Percentiles rank a stretch among this genome's conserved stretches.
Evolutionary conservation across 768 basidiomycete species (phyloP).

Genomic region (Arthromyces matolae): DNA sequence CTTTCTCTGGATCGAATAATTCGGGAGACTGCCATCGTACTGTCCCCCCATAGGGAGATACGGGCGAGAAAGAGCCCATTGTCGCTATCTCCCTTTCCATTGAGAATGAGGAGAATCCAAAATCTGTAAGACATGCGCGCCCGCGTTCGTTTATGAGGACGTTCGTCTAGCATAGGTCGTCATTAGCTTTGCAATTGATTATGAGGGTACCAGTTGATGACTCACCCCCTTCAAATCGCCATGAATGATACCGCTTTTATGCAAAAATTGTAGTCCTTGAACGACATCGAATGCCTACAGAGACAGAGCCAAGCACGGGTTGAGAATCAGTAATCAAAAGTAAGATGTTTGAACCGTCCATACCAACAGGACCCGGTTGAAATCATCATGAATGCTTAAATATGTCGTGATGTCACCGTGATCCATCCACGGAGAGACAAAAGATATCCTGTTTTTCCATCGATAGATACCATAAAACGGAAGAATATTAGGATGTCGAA

Average conservation of each 20-base stretch:
- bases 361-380: conserved; percentile 3
- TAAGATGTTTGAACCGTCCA: too few species aligned
- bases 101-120: conserved; percentile 1
- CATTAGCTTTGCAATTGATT: background rate
- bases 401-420: background rate
- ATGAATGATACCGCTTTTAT: conserved; percentile 7
- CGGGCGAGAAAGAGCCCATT: background rate
- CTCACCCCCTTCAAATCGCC: conserved; percentile 9
- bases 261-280: conserved; percentile 2
- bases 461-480: conserved; percentile 7
- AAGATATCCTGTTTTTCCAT: background rate
- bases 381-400: background rate
- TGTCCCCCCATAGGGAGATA: background rate
- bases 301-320: too few species aligned
- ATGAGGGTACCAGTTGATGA: background rate
- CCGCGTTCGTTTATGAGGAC: conserved; percentile 1
- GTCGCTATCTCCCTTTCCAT: conserved; percentile 10
- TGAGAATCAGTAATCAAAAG: background rate
- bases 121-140: background rate
- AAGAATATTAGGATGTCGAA: conserved; percentile 8
- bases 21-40: conserved; percentile 5
- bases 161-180: conserved; percentile 4
- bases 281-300: conserved; percentile 7
- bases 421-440: conserved; percentile 6
- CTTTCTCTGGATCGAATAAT: background rate